Percentiles rank a stretch among this genome's conserved stretches.
phyloP scores from a whole-genome alignment of 495 filamentous ascomycete genomes.

The Bathelium albidoporum region DNA sequence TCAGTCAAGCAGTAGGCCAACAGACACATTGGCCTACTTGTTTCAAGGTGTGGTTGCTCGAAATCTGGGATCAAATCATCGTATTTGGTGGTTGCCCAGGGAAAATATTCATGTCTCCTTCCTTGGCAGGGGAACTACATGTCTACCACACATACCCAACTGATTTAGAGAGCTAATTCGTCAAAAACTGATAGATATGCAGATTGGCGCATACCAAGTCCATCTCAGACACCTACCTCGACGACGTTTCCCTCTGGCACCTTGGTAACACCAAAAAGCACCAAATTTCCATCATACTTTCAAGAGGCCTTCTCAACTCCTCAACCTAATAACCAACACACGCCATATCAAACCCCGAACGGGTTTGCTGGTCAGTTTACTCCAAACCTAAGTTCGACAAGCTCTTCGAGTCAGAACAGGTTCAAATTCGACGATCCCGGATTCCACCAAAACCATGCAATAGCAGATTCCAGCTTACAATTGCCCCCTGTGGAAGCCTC shows the following conservation, averaged over 20 bases:
- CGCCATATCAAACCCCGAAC: constrained; percentile 27
- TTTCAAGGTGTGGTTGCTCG: too few relatives aligned
- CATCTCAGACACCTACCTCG: constrained; percentile 28
- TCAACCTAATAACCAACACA: constrained; percentile 26
- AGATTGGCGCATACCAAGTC: constrained; percentile 34
- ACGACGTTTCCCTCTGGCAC: constrained; percentile 17
- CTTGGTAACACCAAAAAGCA: constrained; percentile 27
- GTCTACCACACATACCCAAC: too few relatives aligned
- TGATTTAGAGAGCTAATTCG: constrained; percentile 19
- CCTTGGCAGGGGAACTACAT: too few relatives aligned
- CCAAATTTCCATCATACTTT: constrained; percentile 26
- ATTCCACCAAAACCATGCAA: constrained; percentile 48
- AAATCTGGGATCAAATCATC: neutral
- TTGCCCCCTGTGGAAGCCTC: constrained; percentile 49
- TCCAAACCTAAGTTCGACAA: neutral
- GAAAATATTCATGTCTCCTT: too few relatives aligned
- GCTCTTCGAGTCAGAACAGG: constrained; percentile 8
- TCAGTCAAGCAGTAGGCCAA: neutral
- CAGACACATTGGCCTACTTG: neutral
- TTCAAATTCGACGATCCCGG: constrained; percentile 22
- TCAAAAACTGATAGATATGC: constrained; percentile 13
- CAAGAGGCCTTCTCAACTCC: constrained; percentile 33
- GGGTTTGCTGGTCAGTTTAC: constrained; percentile 10
- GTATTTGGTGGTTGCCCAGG: too few relatives aligned
- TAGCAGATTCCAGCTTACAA: constrained; percentile 36